phyloP scores from a whole-genome alignment of 768 basidiomycete genomes.

The Kwoniella bestiolae region DNA sequence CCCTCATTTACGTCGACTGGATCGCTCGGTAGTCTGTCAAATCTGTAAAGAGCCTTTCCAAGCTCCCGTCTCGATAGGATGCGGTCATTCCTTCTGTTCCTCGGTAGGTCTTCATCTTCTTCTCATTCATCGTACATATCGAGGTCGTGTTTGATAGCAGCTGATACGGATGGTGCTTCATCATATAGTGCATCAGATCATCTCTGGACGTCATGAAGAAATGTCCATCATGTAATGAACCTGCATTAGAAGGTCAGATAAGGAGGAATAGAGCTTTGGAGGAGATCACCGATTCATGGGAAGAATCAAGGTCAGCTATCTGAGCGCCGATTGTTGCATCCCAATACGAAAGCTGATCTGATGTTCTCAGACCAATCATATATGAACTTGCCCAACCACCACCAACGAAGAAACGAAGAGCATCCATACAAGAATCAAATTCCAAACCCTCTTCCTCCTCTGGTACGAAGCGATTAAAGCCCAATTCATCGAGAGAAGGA shows the following conservation, averaged over 20 bases:
- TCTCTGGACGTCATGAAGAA: constrained; percentile 66
- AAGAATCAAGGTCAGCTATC: constrained; percentile 65
- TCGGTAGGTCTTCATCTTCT: constrained; percentile 31
- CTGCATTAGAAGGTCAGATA: constrained; percentile 67
- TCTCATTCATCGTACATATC: constrained; percentile 55
- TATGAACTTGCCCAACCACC: constrained; percentile 20
- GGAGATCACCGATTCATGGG: constrained; percentile 73
- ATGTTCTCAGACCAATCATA: constrained; percentile 22
- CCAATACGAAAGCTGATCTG: not conserved
- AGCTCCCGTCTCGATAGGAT: constrained; percentile 72
- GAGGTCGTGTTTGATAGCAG: not conserved
- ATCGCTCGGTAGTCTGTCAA: constrained; percentile 70
- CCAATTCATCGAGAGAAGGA: constrained; percentile 7
- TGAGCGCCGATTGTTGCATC: not conserved
- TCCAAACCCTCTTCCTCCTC: constrained; percentile 11
- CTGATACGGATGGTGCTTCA: constrained; percentile 38
- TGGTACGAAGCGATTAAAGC: constrained; percentile 1
- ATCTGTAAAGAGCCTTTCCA: constrained; percentile 77
- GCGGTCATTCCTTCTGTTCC: constrained; percentile 79
- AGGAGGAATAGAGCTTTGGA: constrained; percentile 73
- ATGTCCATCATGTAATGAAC: constrained; percentile 73
- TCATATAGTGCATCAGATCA: constrained; percentile 71
- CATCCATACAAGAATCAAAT: not conserved
- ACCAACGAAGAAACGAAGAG: constrained; percentile 12
- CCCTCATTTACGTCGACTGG: constrained; percentile 67